Base-by-base conservation (phyloP, 306 rosid species). In the Gillenia trifoliata region DNA sequence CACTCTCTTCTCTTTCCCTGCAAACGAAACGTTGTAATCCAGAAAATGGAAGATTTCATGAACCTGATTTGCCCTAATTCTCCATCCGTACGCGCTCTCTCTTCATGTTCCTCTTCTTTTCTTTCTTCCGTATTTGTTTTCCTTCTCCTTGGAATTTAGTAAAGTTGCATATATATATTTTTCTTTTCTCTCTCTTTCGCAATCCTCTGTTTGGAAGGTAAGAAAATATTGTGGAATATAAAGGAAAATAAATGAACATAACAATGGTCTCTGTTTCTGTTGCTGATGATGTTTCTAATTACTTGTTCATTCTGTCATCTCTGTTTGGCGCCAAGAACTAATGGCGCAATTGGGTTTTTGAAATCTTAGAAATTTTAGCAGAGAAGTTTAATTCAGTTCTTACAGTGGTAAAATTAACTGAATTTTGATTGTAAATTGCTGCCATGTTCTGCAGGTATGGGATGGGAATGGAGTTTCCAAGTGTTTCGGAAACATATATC, bases 401-500 rank as follows among this genome's bases (percentile, higher is more conserved):
- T 9, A 17, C 13, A 31, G 68, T 8, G 34, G 30, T 61, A 38
- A 64, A 29, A 31, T 17, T 33, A 31, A 3, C 41, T 64, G 68
- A 64, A 13, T 10, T 64, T n/a, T 64, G 64, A 49, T 64, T 45
- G 47, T 74, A 38, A 34, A 64, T 74, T 64, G 5, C 45, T 45
- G 50, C 40, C 11, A 8, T 57, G 16, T 15, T 64, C 10, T 83
- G 33, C 92, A 93, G 98, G 89, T 89, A 45, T 89, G 98, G 97
- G 79, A 89, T 80, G 87, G 89, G 57, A 85, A 75, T 70, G 76
- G 75, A 67, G 73, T 88, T 78, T 88, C 98, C 7, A 77, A 81
- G 71, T 93, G 98, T 80, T 93, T 88, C 49, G 74, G 76, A 66
- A 84, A 91, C 79, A 78, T 89, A 93, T 93, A 93, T 93, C 98